Conservation (phyloP, 352 stramenopile genomes). For the Phytophthora citricola region DNA sequence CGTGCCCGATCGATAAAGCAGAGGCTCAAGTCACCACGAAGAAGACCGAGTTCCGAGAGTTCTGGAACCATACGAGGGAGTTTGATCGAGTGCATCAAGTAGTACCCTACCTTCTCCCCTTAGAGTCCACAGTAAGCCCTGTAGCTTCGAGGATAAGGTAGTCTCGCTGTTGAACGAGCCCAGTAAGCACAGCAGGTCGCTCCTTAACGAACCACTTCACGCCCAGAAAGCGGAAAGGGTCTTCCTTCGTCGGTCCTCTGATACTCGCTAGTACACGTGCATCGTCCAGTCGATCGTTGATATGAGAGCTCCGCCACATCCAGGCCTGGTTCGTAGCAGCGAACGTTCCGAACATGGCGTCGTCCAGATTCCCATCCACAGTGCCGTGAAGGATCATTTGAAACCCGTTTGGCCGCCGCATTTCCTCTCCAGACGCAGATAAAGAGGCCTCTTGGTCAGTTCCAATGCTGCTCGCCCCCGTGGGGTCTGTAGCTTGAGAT, state of each 20-base stretch:
- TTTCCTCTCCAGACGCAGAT: background rate
- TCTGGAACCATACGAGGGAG: background rate
- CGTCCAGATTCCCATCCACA: background rate
- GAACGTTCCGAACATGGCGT: background rate
- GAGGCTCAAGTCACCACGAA: background rate
- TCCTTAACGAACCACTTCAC: background rate
- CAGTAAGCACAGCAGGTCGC: background rate
- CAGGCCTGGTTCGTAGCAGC: background rate
- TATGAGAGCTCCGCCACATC: constrained; percentile 1
- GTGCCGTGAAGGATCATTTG: background rate
- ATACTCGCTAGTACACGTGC: background rate
- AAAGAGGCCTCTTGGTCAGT: background rate
- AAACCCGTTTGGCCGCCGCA: background rate
- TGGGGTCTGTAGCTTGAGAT: too few relatives aligned
- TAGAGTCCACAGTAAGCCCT: background rate
- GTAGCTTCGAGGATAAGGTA: background rate
- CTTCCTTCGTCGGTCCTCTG: background rate
- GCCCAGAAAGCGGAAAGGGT: background rate
- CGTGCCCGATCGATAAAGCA: background rate
- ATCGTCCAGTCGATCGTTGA: background rate
- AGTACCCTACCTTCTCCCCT: background rate
- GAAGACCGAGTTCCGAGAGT: background rate
- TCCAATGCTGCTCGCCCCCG: too few relatives aligned
- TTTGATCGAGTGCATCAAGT: background rate
- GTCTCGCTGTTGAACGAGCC: background rate